These are phyloP conservation scores for Verticillium longisporum DNA, from an alignment of 2,329 filamentous ascomycete species.

Conservation along the genomic window DNA sequence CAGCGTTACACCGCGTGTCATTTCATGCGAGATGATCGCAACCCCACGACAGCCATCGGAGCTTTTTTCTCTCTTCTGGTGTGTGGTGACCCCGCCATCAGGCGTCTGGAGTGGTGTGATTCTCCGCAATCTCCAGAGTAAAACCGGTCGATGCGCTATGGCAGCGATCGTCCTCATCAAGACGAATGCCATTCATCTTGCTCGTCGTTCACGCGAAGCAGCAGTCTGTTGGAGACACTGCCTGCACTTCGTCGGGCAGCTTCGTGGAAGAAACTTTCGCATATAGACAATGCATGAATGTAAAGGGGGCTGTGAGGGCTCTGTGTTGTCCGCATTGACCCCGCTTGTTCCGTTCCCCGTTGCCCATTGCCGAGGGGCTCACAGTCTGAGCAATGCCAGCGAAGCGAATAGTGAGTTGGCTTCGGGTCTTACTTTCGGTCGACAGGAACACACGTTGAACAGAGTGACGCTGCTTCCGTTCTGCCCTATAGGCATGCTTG, in stretches of 20 bases:
- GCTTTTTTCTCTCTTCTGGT: conserved; percentile 1
- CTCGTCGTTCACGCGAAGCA: too few relatives aligned
- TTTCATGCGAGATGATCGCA: conserved; percentile 10
- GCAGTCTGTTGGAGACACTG: too few relatives aligned
- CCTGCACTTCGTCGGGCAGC: too few relatives aligned
- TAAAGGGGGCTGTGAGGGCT: too few relatives aligned
- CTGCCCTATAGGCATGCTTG: background rate
- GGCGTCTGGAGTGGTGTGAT: conserved; percentile 1
- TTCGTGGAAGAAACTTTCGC: too few relatives aligned
- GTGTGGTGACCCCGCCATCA: conserved; percentile 2
- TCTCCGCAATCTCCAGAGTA: conserved; percentile 2
- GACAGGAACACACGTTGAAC: background rate
- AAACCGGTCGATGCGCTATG: background rate
- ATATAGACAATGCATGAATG: too few relatives aligned
- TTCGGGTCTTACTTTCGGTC: background rate
- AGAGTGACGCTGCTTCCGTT: background rate
- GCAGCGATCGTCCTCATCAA: background rate
- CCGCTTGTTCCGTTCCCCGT: too few relatives aligned
- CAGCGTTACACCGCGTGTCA: background rate
- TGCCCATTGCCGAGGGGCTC: background rate
- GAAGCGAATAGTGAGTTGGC: background rate
- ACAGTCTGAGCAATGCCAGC: background rate
- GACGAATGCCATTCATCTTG: background rate
- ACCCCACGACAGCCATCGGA: conserved; percentile 4
- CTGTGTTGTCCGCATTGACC: too few relatives aligned